Evolutionary conservation across 2,329 filamentous ascomycete species (phyloP).

Genomic region (Aspergillus transmontanensis): DNA sequence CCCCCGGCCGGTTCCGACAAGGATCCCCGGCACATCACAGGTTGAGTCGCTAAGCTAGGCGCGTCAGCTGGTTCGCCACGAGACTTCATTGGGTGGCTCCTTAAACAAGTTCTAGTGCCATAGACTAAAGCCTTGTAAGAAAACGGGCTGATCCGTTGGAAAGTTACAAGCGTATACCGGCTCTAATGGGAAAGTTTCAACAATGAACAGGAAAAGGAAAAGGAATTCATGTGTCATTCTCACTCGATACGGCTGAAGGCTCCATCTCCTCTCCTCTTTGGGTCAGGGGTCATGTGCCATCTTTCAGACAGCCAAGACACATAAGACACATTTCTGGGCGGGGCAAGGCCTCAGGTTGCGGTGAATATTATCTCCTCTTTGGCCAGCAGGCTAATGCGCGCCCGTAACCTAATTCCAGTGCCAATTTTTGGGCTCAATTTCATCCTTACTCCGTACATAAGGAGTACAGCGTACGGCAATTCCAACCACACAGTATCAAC

Average conservation of each 20-base stretch:
- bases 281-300: background rate
- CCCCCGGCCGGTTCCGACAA: constrained; percentile 15
- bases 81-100: background rate
- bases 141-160: background rate
- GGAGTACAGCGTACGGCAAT: background rate
- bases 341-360: background rate
- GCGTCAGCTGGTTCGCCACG: constrained; percentile 11
- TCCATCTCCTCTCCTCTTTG: background rate
- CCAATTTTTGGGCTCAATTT: background rate
- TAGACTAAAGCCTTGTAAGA: background rate
- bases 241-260: background rate
- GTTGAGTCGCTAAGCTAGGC: constrained; percentile 2
- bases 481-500: background rate
- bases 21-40: constrained; percentile 7
- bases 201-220: background rate
- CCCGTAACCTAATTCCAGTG: background rate
- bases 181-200: background rate
- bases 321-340: background rate
- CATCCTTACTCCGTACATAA: background rate
- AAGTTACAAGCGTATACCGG: background rate
- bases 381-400: background rate
- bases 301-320: background rate
- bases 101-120: background rate
- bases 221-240: background rate
- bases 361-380: background rate